phyloP scores from a whole-genome alignment of 805 yeast species.

The Monosporozyma aquatica region DNA sequence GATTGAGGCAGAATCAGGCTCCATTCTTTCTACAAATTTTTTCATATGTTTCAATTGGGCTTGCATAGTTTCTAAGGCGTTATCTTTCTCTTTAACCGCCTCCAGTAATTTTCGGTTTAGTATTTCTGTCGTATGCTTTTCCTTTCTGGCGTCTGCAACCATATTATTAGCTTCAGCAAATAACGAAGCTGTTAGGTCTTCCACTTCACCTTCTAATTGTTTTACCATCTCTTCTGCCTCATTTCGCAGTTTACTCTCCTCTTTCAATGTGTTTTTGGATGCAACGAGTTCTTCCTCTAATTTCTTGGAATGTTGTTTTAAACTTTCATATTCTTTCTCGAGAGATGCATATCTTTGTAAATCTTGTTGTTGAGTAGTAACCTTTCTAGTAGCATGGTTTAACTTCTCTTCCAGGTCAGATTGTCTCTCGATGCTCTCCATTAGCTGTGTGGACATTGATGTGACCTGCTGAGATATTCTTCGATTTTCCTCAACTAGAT shows the following conservation, averaged over 20 bases:
- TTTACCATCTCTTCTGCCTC: slow-evolving; percentile 52
- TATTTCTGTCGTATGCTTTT: slow-evolving; percentile 48
- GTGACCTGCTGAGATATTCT: slow-evolving; percentile 49
- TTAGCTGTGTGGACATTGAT: slow-evolving; percentile 47
- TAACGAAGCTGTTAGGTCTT: slow-evolving; percentile 65
- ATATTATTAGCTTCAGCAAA: slow-evolving; percentile 79
- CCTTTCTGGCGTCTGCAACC: slow-evolving; percentile 72
- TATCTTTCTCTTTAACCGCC: slow-evolving; percentile 60
- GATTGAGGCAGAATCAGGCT: slow-evolving; percentile 13
- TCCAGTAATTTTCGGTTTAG: slow-evolving; percentile 47
- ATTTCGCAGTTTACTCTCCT: slow-evolving; percentile 32
- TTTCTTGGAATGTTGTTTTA: slow-evolving; percentile 22
- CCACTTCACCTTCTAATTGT: slow-evolving; percentile 62
- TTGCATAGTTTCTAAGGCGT: slow-evolving; percentile 52
- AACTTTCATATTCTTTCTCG: slow-evolving; percentile 27
- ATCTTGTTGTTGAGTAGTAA: slow-evolving; percentile 19
- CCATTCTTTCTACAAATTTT: slow-evolving; percentile 46
- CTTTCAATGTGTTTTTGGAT: slow-evolving; percentile 22
- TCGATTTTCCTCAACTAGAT: slow-evolving; percentile 28
- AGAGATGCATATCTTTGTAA: slow-evolving; percentile 25
- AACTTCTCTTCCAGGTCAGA: slow-evolving; percentile 45
- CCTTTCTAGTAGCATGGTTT: slow-evolving; percentile 32
- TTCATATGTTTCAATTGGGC: slow-evolving; percentile 63
- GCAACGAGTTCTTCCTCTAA: slow-evolving; percentile 27
- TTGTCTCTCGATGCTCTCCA: slow-evolving; percentile 51